Evolutionary conservation across 2,329 filamentous ascomycete genomes (phyloP).

Genomic region (Ambrosiella beaveri): DNA sequence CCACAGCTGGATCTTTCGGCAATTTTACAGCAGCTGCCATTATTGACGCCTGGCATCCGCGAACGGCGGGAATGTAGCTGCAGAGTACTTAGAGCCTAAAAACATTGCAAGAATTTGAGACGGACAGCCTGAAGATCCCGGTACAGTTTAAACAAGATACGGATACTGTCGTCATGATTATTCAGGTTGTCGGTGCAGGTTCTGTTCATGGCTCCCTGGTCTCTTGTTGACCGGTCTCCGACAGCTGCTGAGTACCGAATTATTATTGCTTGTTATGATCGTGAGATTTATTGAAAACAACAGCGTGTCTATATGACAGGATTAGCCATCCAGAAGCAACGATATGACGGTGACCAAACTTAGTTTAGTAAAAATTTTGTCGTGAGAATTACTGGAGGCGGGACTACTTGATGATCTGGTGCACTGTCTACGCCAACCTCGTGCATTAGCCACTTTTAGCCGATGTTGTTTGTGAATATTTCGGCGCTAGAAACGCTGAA

Average conservation of each 20-base stretch:
- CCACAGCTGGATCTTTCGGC: too few relatives aligned
- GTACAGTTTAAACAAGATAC: not conserved
- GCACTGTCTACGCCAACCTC: not conserved
- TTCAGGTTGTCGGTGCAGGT: not conserved
- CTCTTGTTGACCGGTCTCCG: not conserved
- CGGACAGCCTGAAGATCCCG: not conserved
- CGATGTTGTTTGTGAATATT: too few relatives aligned
- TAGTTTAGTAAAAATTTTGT: not conserved
- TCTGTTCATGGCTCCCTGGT: not conserved
- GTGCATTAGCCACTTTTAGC: not conserved
- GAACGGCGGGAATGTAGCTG: too few relatives aligned
- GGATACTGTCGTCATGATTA: not conserved
- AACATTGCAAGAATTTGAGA: too few relatives aligned
- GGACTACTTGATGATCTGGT: not conserved
- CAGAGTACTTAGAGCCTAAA: too few relatives aligned
- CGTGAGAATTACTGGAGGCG: not conserved
- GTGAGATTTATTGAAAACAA: not conserved
- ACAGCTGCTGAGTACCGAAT: not conserved
- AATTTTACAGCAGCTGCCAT: too few relatives aligned
- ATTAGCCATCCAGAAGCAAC: not conserved
- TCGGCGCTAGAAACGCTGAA: too few relatives aligned
- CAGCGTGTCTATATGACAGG: not conserved
- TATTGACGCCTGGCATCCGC: too few relatives aligned
- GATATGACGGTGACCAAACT: not conserved
- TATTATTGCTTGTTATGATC: too few relatives aligned